Evolutionary conservation across 805 yeast genomes (phyloP).

Genomic region (Suhomyces emberorum): DNA sequence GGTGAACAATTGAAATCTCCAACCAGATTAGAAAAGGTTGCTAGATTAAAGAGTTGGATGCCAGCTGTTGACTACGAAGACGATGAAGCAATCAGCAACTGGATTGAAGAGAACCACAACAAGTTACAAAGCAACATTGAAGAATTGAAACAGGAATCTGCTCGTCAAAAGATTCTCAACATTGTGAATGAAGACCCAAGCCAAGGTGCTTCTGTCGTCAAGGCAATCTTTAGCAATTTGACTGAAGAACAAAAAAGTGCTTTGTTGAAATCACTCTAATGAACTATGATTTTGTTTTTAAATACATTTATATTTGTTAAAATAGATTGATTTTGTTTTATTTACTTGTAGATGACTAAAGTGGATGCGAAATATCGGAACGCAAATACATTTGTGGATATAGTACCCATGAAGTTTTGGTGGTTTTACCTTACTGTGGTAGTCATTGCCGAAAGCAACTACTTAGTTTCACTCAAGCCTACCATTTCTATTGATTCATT

Average conservation of each 20-base stretch:
- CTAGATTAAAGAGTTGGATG: conserved; percentile 86
- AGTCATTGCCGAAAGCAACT: conserved; percentile 13
- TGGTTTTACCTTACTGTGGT: background rate
- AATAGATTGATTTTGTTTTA: too few species aligned
- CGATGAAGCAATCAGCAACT: conserved; percentile 75
- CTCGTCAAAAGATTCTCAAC: conserved; percentile 61
- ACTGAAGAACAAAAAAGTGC: conserved; percentile 34
- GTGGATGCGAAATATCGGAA: too few species aligned
- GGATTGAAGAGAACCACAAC: conserved; percentile 79
- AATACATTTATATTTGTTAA: too few species aligned
- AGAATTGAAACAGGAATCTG: conserved; percentile 62
- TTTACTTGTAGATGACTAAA: too few species aligned
- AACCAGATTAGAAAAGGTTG: conserved; percentile 75
- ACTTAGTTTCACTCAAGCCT: conserved; percentile 51
- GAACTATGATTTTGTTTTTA: too few species aligned
- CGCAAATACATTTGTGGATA: too few species aligned
- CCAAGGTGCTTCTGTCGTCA: conserved; percentile 29
- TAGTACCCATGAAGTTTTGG: background rate
- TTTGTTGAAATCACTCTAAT: conserved; percentile 21
- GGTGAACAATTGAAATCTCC: conserved; percentile 54
- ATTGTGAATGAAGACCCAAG: conserved; percentile 36
- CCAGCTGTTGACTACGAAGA: conserved; percentile 67
- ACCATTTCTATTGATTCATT: conserved; percentile 48
- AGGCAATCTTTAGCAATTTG: conserved; percentile 33
- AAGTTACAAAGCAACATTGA: conserved; percentile 58